Evolutionary conservation across 78 protist genomes (phyloP).

Genomic region (Thecamonas trahens): DNA sequence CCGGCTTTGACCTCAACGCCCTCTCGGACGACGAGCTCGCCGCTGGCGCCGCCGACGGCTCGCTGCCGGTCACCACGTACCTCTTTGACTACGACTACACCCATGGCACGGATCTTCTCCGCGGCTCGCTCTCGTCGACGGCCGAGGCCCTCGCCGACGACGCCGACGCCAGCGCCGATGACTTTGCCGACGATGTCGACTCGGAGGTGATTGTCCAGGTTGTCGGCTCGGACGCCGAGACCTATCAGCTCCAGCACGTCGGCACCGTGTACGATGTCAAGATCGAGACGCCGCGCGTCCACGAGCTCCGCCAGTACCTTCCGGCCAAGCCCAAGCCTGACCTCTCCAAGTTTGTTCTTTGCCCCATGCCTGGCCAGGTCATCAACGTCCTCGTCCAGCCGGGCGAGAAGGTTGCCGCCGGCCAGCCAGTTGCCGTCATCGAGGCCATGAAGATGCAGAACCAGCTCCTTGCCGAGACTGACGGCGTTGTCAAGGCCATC

Average conservation of each 20-base stretch:
- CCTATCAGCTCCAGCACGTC: neutral
- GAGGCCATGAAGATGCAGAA: slow-evolving; percentile 99
- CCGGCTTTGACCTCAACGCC: too few relatives aligned
- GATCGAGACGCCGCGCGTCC: slow-evolving; percentile 25
- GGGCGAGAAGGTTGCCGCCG: slow-evolving; percentile 64
- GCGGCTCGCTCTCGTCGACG: too few relatives aligned
- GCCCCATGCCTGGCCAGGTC: slow-evolving; percentile 86
- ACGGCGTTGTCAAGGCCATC: too few relatives aligned
- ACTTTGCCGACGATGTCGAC: neutral
- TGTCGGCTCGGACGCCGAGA: too few relatives aligned
- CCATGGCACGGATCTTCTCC: neutral
- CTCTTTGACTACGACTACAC: neutral
- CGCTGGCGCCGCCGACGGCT: neutral
- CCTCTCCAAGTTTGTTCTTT: slow-evolving; percentile 33
- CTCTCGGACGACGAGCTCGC: neutral
- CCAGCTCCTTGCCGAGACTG: too few relatives aligned
- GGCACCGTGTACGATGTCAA: slow-evolving; percentile 21
- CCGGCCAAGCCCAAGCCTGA: slow-evolving; percentile 49
- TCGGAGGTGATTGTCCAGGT: neutral
- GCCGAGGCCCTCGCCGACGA: neutral
- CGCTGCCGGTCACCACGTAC: neutral
- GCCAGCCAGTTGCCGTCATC: slow-evolving; percentile 76
- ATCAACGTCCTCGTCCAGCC: slow-evolving; percentile 54
- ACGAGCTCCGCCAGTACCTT: slow-evolving; percentile 34
- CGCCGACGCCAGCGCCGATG: neutral